Percentiles rank a stretch among this genome's conserved stretches.
Conservation (phyloP, 352 stramenopile genomes). For the Phytophthora aleatoria region DNA sequence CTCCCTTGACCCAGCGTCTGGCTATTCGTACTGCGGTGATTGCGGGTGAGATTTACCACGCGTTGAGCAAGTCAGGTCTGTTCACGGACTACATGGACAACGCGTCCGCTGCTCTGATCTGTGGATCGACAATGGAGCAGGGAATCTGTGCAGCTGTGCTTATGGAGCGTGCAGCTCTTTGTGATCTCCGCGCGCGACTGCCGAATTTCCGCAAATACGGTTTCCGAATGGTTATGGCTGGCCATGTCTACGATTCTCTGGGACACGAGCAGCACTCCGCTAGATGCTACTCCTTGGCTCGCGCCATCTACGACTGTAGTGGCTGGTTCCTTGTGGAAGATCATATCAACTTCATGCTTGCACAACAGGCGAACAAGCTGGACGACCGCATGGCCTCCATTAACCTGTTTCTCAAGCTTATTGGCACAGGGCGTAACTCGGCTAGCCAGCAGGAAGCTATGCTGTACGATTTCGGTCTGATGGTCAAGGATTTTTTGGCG, state of each 20-base stretch:
- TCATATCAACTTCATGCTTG: constrained; percentile 89
- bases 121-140: constrained; percentile 84
- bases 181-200: constrained; percentile 67
- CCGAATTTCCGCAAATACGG: constrained; percentile 89
- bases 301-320: constrained; percentile 80
- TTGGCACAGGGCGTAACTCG: constrained; percentile 80
- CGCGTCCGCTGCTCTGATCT: constrained; percentile 80
- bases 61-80: constrained; percentile 72
- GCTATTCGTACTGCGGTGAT: constrained; percentile 72
- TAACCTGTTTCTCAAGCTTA: constrained; percentile 86
- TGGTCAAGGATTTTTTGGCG: constrained; percentile 81
- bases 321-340: constrained; percentile 89
- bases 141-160: constrained; percentile 85
- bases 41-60: constrained; percentile 82
- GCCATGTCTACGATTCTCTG: constrained; percentile 81
- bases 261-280: constrained; percentile 76
- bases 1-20: constrained; percentile 50
- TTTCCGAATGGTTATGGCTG: constrained; percentile 91
- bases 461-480: constrained; percentile 82
- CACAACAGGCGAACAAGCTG: constrained; percentile 79
- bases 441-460: constrained; percentile 84
- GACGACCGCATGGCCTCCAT: constrained; percentile 83
- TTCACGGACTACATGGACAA: constrained; percentile 90
- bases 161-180: constrained; percentile 80
- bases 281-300: constrained; percentile 79